Evolutionary conservation across 768 basidiomycete genomes (phyloP).

Genomic region (Amyloporia xantha): DNA sequence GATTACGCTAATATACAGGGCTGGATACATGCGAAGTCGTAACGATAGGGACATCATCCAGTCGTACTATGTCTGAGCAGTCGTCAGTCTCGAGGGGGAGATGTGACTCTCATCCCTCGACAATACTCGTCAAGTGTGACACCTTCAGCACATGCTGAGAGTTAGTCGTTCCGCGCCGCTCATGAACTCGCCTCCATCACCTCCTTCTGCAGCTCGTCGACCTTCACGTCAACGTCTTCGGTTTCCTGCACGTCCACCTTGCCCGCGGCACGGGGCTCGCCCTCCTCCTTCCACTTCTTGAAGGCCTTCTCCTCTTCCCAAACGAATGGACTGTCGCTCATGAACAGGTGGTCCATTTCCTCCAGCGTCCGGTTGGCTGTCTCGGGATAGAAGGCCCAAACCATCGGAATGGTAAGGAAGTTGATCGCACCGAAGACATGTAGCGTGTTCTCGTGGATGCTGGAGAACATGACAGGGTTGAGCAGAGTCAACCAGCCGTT

Average conservation of each 20-base stretch:
- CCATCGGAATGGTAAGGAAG: conserved; percentile 36
- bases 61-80: no score
- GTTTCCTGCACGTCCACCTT: conserved; percentile 1
- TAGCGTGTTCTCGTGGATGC: conserved; percentile 37
- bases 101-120: no score
- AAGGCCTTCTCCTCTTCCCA: conserved; percentile 39
- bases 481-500: conserved; percentile 38
- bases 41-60: no score
- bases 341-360: conserved; percentile 40
- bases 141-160: no score
- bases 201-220: neutral
- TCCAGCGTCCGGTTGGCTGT: conserved; percentile 39
- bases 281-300: conserved; percentile 27
- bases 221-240: neutral
- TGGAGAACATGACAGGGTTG: conserved; percentile 39
- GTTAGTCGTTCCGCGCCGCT: no score
- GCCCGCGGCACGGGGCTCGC: conserved; percentile 4
- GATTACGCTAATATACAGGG: no score
- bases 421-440: conserved; percentile 39
- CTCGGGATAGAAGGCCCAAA: conserved; percentile 41
- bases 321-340: conserved; percentile 37
- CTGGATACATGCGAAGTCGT: no score
- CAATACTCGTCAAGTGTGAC: no score
- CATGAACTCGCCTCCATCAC: neutral
- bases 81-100: no score